Percentiles rank a stretch among this genome's conserved stretches.
These are phyloP conservation scores for Pulveroboletus sp. DNA, from an alignment of 768 basidiomycete species.

Conservation along the genomic window DNA sequence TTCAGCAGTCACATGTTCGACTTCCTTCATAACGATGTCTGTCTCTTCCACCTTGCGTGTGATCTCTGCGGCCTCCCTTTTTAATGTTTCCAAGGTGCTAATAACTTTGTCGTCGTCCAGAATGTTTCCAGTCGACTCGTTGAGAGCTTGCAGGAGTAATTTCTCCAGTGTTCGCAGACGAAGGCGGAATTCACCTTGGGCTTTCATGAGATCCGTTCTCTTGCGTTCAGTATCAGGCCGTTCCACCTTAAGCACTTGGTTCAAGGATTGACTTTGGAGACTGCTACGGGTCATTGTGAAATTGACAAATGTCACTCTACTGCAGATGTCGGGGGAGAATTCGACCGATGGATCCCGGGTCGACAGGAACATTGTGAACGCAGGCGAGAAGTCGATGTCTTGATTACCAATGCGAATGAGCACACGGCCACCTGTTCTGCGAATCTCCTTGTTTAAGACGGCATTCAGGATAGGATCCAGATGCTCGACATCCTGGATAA, in stretches of 20 bases:
- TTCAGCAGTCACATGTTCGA: slow-evolving; percentile 92
- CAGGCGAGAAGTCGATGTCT: slow-evolving; percentile 98
- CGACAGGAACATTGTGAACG: slow-evolving; percentile 99
- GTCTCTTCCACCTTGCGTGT: slow-evolving; percentile 96
- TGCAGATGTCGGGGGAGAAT: slow-evolving; percentile 98
- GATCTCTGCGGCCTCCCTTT: slow-evolving; percentile 94
- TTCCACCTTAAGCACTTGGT: slow-evolving; percentile 95
- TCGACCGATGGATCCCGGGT: slow-evolving; percentile 96
- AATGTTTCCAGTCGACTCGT: slow-evolving; percentile 95
- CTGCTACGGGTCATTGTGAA: slow-evolving; percentile 99
- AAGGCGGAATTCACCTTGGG: slow-evolving; percentile 96
- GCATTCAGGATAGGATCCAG: slow-evolving; percentile 97
- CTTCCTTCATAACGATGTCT: slow-evolving; percentile 91
- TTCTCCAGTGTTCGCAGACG: slow-evolving; percentile 91
- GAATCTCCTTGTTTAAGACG: slow-evolving; percentile 93
- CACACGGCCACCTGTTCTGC: slow-evolving; percentile 94
- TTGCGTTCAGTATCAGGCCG: slow-evolving; percentile 95
- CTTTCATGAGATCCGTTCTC: slow-evolving; percentile 93
- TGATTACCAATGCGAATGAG: slow-evolving; percentile 95
- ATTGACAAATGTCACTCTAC: slow-evolving; percentile 92
- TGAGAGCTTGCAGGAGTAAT: slow-evolving; percentile 87
- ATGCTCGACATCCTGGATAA: slow-evolving; percentile 97
- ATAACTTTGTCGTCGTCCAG: slow-evolving; percentile 99
- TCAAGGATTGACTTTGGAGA: slow-evolving; percentile 95
- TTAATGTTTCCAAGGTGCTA: slow-evolving; percentile 89